These are phyloP conservation scores for Hypoxylon sp. DNA, from an alignment of 2,329 filamentous ascomycete genomes.

Conservation along the genomic window DNA sequence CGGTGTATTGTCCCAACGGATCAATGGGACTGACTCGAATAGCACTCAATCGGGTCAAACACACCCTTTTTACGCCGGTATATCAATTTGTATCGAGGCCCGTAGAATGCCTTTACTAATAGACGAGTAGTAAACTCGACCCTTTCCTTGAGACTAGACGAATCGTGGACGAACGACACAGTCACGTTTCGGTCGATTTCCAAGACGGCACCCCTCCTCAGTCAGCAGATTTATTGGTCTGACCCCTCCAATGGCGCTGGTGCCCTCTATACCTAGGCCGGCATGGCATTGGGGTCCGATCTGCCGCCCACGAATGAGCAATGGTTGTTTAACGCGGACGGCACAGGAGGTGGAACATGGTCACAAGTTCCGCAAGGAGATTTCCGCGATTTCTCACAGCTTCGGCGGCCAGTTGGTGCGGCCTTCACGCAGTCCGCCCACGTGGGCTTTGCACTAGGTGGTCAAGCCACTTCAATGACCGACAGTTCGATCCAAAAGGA, in stretches of 20 bases:
- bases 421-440: constrained; percentile 48
- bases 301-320: constrained; percentile 47
- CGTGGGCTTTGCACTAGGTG: constrained; percentile 53
- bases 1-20: constrained; percentile 52
- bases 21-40: constrained; percentile 45
- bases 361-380: constrained; percentile 47
- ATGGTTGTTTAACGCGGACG: constrained; percentile 53
- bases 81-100: neutral
- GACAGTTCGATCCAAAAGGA: constrained; percentile 46
- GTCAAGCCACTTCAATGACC: constrained; percentile 45
- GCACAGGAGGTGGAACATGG: constrained; percentile 54
- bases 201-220: constrained; percentile 51
- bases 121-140: constrained; percentile 51
- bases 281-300: constrained; percentile 44
- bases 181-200: constrained; percentile 50
- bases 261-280: constrained; percentile 55
- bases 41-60: constrained; percentile 31
- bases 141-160: constrained; percentile 52
- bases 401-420: constrained; percentile 52
- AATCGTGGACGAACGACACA: constrained; percentile 54
- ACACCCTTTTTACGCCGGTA: constrained; percentile 47
- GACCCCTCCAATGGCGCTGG: constrained; percentile 46
- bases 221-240: constrained; percentile 53
- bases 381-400: constrained; percentile 53
- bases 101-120: constrained; percentile 21